These are phyloP conservation scores for Starmerella sirachaensis DNA, from an alignment of 805 yeast species.

Conservation along the genomic window DNA sequence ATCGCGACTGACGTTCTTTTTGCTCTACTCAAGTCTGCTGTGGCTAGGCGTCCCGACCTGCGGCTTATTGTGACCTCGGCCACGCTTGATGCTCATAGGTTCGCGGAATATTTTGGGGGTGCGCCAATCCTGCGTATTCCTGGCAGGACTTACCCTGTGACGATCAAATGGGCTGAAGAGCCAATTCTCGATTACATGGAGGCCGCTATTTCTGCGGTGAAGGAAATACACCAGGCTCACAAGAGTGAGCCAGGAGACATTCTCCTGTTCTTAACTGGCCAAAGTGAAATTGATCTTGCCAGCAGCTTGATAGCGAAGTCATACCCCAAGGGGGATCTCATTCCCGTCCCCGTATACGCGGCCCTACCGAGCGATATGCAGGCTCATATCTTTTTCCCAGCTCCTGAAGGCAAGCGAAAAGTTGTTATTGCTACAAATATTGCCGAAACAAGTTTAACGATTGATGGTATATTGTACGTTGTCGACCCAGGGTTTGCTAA, in stretches of 20 bases:
- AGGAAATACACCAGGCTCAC: conserved; percentile 69
- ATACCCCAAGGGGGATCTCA: conserved; percentile 48
- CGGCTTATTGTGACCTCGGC: conserved; percentile 81
- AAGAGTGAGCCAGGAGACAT: conserved; percentile 52
- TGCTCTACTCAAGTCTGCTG: conserved; percentile 65
- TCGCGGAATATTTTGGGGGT: conserved; percentile 63
- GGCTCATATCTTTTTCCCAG: conserved; percentile 68
- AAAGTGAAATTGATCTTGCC: conserved; percentile 87
- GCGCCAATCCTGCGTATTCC: conserved; percentile 87
- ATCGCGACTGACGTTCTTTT: conserved; percentile 76
- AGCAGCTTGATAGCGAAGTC: conserved; percentile 46
- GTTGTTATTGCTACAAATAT: conserved; percentile 92
- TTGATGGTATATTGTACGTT: conserved; percentile 89
- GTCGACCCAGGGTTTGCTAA: conserved; percentile 93
- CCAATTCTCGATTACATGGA: conserved; percentile 88
- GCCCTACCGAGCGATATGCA: conserved; percentile 81
- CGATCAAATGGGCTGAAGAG: conserved; percentile 64
- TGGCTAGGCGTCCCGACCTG: conserved; percentile 52
- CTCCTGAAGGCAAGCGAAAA: conserved; percentile 68
- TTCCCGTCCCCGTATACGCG: conserved; percentile 81
- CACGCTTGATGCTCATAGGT: conserved; percentile 80
- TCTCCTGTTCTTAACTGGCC: conserved; percentile 85
- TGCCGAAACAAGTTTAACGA: conserved; percentile 93
- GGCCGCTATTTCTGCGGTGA: conserved; percentile 77
- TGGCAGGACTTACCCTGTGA: conserved; percentile 89